Percentiles rank a stretch among this genome's conserved stretches.
These are phyloP conservation scores for Curvularia verruculosa DNA, from an alignment of 2,329 filamentous ascomycete species.

Conservation along the genomic window DNA sequence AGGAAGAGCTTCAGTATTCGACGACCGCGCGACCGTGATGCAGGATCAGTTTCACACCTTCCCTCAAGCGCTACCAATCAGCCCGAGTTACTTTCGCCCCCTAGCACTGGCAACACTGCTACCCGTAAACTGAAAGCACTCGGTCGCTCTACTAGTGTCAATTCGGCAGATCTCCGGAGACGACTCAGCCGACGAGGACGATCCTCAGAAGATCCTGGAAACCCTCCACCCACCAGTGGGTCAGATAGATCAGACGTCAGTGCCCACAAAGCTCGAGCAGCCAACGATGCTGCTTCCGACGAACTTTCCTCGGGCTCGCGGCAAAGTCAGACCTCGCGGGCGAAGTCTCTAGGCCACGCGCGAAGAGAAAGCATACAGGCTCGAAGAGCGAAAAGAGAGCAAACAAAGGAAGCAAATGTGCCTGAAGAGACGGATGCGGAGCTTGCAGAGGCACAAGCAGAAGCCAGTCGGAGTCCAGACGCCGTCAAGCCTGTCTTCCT, in stretches of 20 bases:
- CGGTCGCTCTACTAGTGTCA: constrained; percentile 88
- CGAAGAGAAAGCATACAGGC: constrained; percentile 91
- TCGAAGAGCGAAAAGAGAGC: constrained; percentile 75
- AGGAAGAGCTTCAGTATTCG: constrained; percentile 90
- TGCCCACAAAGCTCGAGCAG: constrained; percentile 55
- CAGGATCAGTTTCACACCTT: constrained; percentile 59
- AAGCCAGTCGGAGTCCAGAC: constrained; percentile 68
- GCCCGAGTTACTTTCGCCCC: constrained; percentile 78
- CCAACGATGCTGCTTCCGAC: constrained; percentile 58
- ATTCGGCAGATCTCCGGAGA: constrained; percentile 79
- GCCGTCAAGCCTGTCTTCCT: constrained; percentile 92
- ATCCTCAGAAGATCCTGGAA: constrained; percentile 61
- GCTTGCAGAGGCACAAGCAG: constrained; percentile 60
- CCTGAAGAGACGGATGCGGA: constrained; percentile 91
- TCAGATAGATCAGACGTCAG: constrained; percentile 73
- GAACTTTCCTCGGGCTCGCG: constrained; percentile 47
- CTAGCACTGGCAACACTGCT: constrained; percentile 61
- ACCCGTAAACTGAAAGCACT: constrained; percentile 70
- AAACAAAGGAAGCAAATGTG: constrained; percentile 75
- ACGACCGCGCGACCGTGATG: constrained; percentile 61
- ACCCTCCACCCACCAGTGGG: constrained; percentile 76
- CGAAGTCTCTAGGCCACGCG: constrained; percentile 88
- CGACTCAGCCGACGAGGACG: constrained; percentile 63
- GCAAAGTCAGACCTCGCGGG: constrained; percentile 56
- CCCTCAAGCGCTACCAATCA: constrained; percentile 66